Percentiles rank a stretch among this genome's conserved stretches.
phyloP scores from a whole-genome alignment of 2,329 filamentous ascomycete genomes.

The Aspergillus glaucus region DNA sequence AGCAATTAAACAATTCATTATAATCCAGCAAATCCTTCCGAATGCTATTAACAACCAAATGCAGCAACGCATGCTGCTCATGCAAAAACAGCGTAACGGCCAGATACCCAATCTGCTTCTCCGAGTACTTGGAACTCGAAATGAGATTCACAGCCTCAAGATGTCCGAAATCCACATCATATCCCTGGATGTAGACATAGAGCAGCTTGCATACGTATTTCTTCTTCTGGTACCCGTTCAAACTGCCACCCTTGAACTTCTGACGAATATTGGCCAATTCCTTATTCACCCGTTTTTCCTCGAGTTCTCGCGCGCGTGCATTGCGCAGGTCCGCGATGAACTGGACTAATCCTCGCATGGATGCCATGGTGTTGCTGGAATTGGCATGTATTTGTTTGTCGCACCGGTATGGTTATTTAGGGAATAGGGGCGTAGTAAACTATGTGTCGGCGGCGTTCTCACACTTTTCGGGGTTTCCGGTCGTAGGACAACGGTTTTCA shows the following conservation, averaged over 20 bases:
- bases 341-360: constrained; percentile 73
- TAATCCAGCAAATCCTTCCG: constrained; percentile 90
- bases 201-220: constrained; percentile 99
- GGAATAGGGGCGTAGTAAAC: neutral
- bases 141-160: constrained; percentile 97
- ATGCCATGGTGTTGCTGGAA: constrained; percentile 32
- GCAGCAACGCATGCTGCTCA: constrained; percentile 91
- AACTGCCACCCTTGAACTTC: constrained; percentile 92
- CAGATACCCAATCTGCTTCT: constrained; percentile 98
- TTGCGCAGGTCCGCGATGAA: constrained; percentile 97
- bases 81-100: constrained; percentile 96
- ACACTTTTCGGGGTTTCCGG: neutral
- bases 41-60: constrained; percentile 97
- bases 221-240: constrained; percentile 98
- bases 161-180: constrained; percentile 98
- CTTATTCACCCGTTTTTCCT: constrained; percentile 99
- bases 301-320: constrained; percentile 85
- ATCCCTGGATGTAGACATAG: constrained; percentile 98
- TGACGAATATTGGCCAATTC: constrained; percentile 97
- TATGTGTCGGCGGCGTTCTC: constrained; percentile 1
- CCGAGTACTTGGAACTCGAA: constrained; percentile 92
- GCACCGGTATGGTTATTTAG: neutral
- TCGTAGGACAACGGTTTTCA: neutral
- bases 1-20: constrained; percentile 95
- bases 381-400: neutral